Percentiles rank a stretch among this genome's conserved stretches.
Conservation (phyloP, 108 stramenopile species). For the Chaetoceros muelleri region DNA sequence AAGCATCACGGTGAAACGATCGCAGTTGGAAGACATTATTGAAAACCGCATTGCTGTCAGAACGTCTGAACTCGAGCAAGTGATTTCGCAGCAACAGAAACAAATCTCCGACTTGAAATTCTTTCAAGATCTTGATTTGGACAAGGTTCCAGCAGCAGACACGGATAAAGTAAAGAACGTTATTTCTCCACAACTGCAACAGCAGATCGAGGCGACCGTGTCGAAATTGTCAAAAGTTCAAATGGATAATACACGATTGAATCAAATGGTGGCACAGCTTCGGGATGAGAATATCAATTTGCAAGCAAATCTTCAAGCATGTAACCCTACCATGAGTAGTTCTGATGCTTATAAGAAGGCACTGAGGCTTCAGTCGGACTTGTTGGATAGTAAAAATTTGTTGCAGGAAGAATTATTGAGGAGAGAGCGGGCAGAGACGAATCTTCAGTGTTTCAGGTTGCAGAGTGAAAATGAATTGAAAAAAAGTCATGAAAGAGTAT, state of each 20-base stretch:
- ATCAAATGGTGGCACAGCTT: not conserved
- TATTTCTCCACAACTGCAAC: not conserved
- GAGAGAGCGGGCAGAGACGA: not conserved
- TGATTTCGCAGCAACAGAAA: not conserved
- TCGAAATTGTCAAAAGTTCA: not conserved
- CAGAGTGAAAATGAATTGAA: not conserved
- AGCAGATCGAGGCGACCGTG: not conserved
- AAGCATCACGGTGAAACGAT: not conserved
- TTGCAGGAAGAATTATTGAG: not conserved
- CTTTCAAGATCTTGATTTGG: not conserved
- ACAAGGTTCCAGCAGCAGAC: not conserved
- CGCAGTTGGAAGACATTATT: not conserved
- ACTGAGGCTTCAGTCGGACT: not conserved
- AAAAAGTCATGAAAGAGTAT: not conserved
- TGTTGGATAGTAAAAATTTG: not conserved
- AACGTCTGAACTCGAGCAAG: not conserved
- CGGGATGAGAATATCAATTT: not conserved
- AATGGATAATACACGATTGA: not conserved
- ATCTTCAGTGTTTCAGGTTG: not conserved
- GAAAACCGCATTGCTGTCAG: not conserved
- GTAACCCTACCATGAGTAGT: not conserved
- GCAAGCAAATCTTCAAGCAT: not conserved
- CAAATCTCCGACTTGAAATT: not conserved
- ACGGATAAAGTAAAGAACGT: too few species aligned
- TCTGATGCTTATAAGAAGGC: not conserved